phyloP scores from a whole-genome alignment of 164 flowering plant genomes.

The Vitis rupestris region DNA sequence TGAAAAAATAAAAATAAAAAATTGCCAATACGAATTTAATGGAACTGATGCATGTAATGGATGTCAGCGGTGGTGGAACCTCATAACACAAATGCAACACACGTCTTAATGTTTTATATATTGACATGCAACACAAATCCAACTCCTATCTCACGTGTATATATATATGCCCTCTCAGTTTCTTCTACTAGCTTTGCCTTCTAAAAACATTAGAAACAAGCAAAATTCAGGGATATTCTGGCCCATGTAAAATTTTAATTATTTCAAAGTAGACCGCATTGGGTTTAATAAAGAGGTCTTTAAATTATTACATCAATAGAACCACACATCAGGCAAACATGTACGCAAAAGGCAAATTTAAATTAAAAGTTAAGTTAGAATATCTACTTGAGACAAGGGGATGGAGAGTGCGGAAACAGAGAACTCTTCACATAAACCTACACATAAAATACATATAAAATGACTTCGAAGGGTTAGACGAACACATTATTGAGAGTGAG shows the following conservation, averaged over 20 bases:
- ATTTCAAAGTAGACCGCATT: neutral
- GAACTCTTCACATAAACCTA: conserved; percentile 91
- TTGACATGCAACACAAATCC: neutral
- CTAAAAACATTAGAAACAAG: neutral
- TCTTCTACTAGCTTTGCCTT: neutral
- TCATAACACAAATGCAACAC: neutral
- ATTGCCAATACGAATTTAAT: neutral
- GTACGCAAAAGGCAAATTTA: neutral
- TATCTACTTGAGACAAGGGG: conserved; percentile 70
- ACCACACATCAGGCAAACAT: neutral
- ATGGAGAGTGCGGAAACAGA: conserved; percentile 82
- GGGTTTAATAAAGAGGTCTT: neutral
- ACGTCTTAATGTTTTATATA: neutral
- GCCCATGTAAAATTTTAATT: neutral
- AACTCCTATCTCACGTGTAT: neutral
- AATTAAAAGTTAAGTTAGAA: neutral
- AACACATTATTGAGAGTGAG: neutral
- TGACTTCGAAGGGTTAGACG: neutral
- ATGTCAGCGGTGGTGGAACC: neutral
- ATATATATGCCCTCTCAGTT: too few species aligned
- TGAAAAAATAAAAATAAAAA: too few species aligned
- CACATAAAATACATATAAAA: too few species aligned
- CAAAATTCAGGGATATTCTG: neutral
- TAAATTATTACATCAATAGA: neutral
- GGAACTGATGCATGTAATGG: neutral